Base-by-base conservation (phyloP, 805 yeast species). In the Wickerhamiella dianesei region DNA sequence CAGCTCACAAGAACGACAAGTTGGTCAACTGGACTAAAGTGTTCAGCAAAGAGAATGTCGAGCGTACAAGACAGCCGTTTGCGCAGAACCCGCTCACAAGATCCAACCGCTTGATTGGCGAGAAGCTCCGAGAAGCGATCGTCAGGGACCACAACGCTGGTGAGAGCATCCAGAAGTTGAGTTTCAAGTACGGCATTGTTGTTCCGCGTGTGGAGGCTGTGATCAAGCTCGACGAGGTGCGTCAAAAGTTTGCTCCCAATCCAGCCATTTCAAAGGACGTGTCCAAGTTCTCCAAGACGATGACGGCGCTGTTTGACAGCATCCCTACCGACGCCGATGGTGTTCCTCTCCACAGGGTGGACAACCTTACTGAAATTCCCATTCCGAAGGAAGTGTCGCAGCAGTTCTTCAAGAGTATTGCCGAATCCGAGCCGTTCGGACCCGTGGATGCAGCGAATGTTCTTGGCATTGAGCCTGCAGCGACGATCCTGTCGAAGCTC, bases 391-490 rank as follows among this genome's bases (percentile, higher is more conserved):
- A 81, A 65, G 82, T 95, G 2, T 70, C 80, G 52, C 78, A 77
- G 53, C 85, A 94, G 53, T 72, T 89, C 53, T 88, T 88, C 69
- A 66, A 85, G 60, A 82, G 94, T 12, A 80, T 89, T 62, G 89
- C 95, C 8, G 98, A 89, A 66, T 79, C 87, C 21, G 94, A 87
- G 67, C 95, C 95, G 8, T 88, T 89, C 62, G 96, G 96, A 4
- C 95, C 96, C 3, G 73, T 87, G 4, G 97, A 92, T 60, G 96
- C 98, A 13, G 96, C 98, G 44, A 70, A 77, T 48, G 75, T 82
- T 37, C 76, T 85, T 53, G 87, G 74, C 40, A 71, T 89, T 53
- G 88, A 84, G 62, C 94, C 95, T n/a, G 96, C 97, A 22, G 75
- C 77, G 43, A 77, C 72, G 35, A 82, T 92, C 2, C 71, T 88